Percentiles rank a stretch among this genome's conserved stretches.
Conservation (phyloP, 148 eudicot species). For the Pharnaceum exiguum region DNA sequence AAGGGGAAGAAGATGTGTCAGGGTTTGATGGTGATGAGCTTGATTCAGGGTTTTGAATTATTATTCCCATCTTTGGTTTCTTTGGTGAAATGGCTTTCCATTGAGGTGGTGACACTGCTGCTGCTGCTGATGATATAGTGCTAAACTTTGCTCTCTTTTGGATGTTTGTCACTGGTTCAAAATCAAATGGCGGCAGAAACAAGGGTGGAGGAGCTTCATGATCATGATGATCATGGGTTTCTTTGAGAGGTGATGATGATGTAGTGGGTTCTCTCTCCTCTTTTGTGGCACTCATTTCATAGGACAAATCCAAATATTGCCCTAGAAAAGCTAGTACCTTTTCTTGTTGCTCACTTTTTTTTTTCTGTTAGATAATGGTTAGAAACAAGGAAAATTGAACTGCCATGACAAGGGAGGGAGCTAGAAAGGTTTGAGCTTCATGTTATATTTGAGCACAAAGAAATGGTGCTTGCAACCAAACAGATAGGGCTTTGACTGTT, state of each 20-base stretch:
- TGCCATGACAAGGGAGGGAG: neutral
- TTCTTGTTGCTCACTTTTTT: neutral
- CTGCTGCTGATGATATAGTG: neutral
- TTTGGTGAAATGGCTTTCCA: neutral
- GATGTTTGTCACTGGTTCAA: conserved; percentile 5
- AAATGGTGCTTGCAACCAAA: neutral
- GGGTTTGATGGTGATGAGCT: conserved; percentile 25
- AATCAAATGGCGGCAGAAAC: conserved; percentile 25
- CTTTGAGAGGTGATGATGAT: neutral
- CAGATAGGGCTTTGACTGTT: conserved; percentile 18
- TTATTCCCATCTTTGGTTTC: conserved; percentile 1
- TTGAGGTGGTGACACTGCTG: conserved; percentile 1
- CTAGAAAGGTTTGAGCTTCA: neutral
- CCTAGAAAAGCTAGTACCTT: neutral
- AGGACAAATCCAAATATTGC: neutral
- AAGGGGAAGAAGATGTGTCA: conserved; percentile 21
- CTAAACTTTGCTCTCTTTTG: conserved; percentile 8
- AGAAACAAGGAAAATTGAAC: neutral
- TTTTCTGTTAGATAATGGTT: neutral
- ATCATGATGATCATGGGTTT: neutral
- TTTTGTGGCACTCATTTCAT: conserved; percentile 27
- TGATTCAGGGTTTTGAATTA: conserved; percentile 9
- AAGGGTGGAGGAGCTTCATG: conserved; percentile 9
- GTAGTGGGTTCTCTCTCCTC: conserved; percentile 23
- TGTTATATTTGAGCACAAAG: neutral